phyloP scores from a whole-genome alignment of 2,329 filamentous ascomycete genomes.

The Chrysosporium queenslandicum region DNA sequence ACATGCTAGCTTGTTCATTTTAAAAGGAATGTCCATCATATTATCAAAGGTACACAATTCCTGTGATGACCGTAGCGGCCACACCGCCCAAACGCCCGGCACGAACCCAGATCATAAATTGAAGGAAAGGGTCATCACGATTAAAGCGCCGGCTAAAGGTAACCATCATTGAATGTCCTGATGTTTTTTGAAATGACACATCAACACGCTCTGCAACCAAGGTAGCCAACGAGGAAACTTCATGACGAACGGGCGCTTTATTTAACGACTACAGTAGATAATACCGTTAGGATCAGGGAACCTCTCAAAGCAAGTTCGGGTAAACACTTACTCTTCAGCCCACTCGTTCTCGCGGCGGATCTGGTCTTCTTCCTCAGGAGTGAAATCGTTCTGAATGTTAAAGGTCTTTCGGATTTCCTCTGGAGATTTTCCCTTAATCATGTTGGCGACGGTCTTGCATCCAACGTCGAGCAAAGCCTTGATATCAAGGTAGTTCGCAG shows the following conservation, averaged over 20 bases:
- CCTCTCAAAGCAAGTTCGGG: background rate
- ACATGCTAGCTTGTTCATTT: background rate
- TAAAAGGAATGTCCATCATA: background rate
- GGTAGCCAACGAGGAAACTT: background rate
- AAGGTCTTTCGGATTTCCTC: slow-evolving; percentile 99
- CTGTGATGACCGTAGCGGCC: background rate
- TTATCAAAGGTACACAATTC: background rate
- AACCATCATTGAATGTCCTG: background rate
- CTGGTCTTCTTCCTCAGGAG: slow-evolving; percentile 96
- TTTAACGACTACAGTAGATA: slow-evolving; percentile 6
- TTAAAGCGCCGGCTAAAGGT: background rate
- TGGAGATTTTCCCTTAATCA: slow-evolving; percentile 99
- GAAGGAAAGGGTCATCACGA: background rate
- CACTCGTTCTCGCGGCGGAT: slow-evolving; percentile 86
- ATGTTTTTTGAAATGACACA: background rate
- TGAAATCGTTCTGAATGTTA: slow-evolving; percentile 99
- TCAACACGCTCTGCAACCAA: background rate
- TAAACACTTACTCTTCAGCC: slow-evolving; percentile 59
- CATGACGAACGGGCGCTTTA: background rate
- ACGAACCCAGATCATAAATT: slow-evolving; percentile 1
- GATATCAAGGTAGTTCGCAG: slow-evolving; percentile 97
- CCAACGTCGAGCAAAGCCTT: slow-evolving; percentile 95
- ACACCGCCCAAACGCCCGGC: slow-evolving; percentile 9
- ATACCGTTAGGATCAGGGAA: background rate
- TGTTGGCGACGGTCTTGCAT: slow-evolving; percentile 99